Base-by-base conservation (phyloP, 345 rosid species). In the Anacardium occidentale region DNA sequence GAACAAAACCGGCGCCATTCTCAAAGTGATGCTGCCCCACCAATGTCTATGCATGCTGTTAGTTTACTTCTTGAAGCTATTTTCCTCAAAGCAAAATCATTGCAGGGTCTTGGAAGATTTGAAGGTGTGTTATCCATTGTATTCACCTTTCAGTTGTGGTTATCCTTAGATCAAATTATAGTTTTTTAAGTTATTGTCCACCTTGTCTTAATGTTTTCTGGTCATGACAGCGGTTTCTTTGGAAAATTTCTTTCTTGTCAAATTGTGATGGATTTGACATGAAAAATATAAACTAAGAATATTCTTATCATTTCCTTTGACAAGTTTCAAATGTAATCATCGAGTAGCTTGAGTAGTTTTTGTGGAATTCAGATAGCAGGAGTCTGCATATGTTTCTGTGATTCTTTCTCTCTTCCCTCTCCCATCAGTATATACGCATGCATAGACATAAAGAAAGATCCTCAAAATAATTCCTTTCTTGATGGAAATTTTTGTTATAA, bases 11-110 rank as follows among this genome's bases (percentile, higher is more conserved):
- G 78, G 45, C 82, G 83, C 54, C 85, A 29, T 26, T 90, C 91
- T 0, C 89, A 83, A 78, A 81, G 75, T 58, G 78, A 81, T 50
- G 60, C 71, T 55, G 73, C 76, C 24, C 87, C 85, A 9, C 77
- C 80, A n/a, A 83, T 90, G 92, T 90, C 95, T 40, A 73, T 85
- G 80, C 90, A 86, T 79, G 90, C 90, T 66, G 79, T 85, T 54
- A 86, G 82, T 72, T 83, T 90, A 62, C 80, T 90, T 14, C 73
- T 90, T 24, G 95, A 90, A 84, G 89, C 89, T 61, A 76, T 88
- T 67, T 82, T 86, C 73, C 86, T 90, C 2, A 88, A 88, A 75
- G 85, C 92, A 77, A 86, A 86, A 76, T 88, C 92, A 76, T 70
- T 88, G 77, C 88, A 86, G 69, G 82, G 79, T 69, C 88, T 90